phyloP scores from a whole-genome alignment of 306 rosid genomes.

The Acacia confusa region DNA sequence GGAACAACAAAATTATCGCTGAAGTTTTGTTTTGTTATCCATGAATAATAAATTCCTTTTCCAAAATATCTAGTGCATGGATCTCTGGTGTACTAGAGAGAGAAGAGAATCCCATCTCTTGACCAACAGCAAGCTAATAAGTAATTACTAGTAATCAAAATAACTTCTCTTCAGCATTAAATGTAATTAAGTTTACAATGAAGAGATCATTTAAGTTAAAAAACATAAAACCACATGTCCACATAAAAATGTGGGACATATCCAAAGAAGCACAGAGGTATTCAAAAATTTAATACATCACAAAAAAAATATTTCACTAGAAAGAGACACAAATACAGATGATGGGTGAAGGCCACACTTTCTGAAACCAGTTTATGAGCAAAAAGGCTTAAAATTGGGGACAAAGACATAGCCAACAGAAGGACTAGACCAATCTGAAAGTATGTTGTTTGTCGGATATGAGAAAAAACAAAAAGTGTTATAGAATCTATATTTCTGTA shows the following conservation, averaged over 20 bases:
- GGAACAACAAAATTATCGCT: background rate
- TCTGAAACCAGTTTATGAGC: background rate
- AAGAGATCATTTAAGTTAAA: slow-evolving; percentile 6
- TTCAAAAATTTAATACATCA: background rate
- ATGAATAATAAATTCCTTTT: slow-evolving; percentile 10
- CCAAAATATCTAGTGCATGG: background rate
- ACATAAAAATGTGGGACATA: background rate
- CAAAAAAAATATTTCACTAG: too few relatives aligned
- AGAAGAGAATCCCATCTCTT: background rate
- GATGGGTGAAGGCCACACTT: too few relatives aligned
- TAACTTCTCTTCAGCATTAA: background rate
- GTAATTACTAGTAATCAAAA: background rate
- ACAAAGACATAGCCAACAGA: background rate
- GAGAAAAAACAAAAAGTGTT: background rate
- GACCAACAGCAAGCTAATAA: slow-evolving; percentile 2
- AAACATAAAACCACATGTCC: background rate
- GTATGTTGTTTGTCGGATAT: slow-evolving; percentile 4
- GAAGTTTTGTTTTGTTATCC: background rate
- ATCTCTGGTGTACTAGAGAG: background rate
- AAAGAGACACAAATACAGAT: too few relatives aligned
- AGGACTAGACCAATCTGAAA: slow-evolving; percentile 15
- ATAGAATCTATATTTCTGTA: too few relatives aligned
- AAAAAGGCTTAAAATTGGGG: background rate
- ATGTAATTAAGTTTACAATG: slow-evolving; percentile 2
- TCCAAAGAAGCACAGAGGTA: slow-evolving; percentile 10